Conservation (phyloP, 176 grass and related monocot genomes). For the bread wheat (Triticum aestivum) region DNA sequence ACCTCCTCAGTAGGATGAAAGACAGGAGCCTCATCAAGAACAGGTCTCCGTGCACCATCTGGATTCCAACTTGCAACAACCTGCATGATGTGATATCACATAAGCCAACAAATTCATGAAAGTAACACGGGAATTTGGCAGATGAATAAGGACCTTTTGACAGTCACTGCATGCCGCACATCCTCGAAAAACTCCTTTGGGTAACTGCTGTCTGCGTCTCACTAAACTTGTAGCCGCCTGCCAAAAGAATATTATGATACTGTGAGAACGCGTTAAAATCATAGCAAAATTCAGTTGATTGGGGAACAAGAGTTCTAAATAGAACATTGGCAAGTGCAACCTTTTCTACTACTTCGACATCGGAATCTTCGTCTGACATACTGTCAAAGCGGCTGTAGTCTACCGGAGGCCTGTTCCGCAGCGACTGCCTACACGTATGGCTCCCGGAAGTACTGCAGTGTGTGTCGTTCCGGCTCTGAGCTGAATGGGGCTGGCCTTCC, state of each 20-base stretch:
- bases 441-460: constrained; percentile 40
- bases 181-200: constrained; percentile 91
- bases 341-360: constrained; percentile 48
- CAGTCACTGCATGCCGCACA: constrained; percentile 63
- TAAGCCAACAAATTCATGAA: constrained; percentile 16
- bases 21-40: constrained; percentile 82
- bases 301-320: constrained; percentile 26
- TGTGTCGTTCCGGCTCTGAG: constrained; percentile 1
- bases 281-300: constrained; percentile 4
- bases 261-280: constrained; percentile 23
- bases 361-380: constrained; percentile 48
- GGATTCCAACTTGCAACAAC: constrained; percentile 85
- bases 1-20: constrained; percentile 94
- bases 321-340: constrained; percentile 32
- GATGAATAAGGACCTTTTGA: constrained; percentile 59
- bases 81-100: constrained; percentile 34
- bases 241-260: constrained; percentile 14
- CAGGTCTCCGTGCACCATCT: constrained; percentile 50
- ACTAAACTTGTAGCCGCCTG: constrained; percentile 52
- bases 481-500: constrained; percentile 27
- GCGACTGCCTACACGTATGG: constrained; percentile 51
- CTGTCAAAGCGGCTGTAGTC: constrained; percentile 68
- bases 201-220: constrained; percentile 42
- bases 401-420: constrained; percentile 60
- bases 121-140: constrained; percentile 8